Base-by-base conservation (phyloP, 257 asterid species). In the Leptodermis oblonga region DNA sequence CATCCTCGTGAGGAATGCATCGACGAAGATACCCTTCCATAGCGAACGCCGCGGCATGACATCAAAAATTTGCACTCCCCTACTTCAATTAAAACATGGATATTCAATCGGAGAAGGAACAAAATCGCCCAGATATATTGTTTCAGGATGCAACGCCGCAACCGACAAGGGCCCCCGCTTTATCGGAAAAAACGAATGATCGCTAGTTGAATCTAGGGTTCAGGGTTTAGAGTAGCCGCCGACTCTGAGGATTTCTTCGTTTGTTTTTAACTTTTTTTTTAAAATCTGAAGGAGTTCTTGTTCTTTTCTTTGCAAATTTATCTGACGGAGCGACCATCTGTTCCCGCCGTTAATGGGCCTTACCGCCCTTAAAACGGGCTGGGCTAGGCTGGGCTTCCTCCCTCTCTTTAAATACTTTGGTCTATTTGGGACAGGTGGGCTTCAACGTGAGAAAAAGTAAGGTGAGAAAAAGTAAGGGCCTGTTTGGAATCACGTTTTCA, bases 21-120 rank as follows among this genome's bases (percentile, higher is more conserved):
- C 66, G 5, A 61, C 46, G 22, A 61, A 61, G 11, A 34, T 33
- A 7, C 66, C 66, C 66, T 61, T 61, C 66, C 66, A 61, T 18
- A 61, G 4, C 66, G 66, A 61, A 18, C 66, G 66, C 46, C 66
- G 45, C 66, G 66, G 66, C 66, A 61, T 61, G 46, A 22, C 45
- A 18, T 48, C 54, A 43, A 43, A 43, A 12, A n/a, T 12, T 43
- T 14, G 3, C 14, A 12, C 49, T 6, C 49, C 49, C 20, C 49
- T 43, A 43, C 25, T 48, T 20, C 14, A 41, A 61, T 61, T 46
- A 61, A 33, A 61, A 61, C 46, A 22, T 41, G 18, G 46, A 17
- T 23, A 61, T 12, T 18, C 5, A 60, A 33, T 60, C 62, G 28
- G 3, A n/a, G 7, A 25, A 53, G 30, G 26, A 53, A 7, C 10